A percentile compares a stretch with the other conserved stretches of the same genome.
Conservation (phyloP, 176 grass and related monocot genomes). For the Oryza officinalis region DNA sequence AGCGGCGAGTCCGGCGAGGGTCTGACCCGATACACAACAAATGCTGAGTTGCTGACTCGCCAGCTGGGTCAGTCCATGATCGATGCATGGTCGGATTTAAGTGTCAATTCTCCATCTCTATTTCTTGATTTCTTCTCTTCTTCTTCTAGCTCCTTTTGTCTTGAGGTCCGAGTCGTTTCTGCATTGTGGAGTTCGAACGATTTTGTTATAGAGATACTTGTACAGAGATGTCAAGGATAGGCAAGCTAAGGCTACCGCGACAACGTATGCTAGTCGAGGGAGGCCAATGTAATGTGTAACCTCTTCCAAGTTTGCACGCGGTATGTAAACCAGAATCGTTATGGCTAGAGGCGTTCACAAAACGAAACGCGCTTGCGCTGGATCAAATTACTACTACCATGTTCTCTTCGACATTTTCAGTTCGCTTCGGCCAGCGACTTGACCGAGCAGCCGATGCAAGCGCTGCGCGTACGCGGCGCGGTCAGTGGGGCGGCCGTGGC, state of each 20-base stretch:
- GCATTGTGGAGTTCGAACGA: slow-evolving; percentile 18
- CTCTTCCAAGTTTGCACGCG: neutral
- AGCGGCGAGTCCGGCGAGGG: slow-evolving; percentile 61
- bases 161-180: slow-evolving; percentile 20
- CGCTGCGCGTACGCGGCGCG: too few relatives aligned
- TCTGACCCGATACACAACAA: slow-evolving; percentile 77
- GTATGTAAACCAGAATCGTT: neutral
- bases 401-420: neutral
- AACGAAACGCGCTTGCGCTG: neutral
- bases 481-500: too few relatives aligned
- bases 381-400: neutral
- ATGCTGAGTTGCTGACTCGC: slow-evolving; percentile 27
- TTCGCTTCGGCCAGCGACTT: neutral
- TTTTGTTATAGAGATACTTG: slow-evolving; percentile 46
- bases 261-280: neutral
- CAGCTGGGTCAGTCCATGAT: neutral
- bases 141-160: neutral
- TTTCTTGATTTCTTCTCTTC: neutral
- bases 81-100: neutral
- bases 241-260: slow-evolving; percentile 13
- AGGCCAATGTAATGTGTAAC: neutral
- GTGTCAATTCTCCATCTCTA: neutral
- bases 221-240: slow-evolving; percentile 33
- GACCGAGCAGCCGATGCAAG: neutral
- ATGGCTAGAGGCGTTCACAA: neutral